Conservation (phyloP, 2,329 filamentous ascomycete genomes). For the Furcasterigmium furcatum region DNA sequence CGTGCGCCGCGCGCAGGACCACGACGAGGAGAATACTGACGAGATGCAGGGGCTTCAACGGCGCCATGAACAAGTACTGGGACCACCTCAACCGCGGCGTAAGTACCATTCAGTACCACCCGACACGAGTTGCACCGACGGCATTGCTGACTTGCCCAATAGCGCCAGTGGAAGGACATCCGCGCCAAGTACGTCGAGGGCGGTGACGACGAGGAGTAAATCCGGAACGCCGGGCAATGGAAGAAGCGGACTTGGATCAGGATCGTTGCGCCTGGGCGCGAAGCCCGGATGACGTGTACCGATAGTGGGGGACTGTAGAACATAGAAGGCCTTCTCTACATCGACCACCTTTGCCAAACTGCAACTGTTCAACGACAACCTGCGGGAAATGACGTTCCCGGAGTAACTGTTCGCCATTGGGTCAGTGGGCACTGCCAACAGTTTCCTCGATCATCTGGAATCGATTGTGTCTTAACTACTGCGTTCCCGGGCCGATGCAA, state of each 20-base stretch:
- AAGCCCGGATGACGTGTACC: constrained; percentile 8
- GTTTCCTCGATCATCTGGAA: too few species aligned
- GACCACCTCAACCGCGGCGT: constrained; percentile 88
- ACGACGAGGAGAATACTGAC: background rate
- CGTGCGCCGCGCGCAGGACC: too few species aligned
- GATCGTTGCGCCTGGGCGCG: background rate
- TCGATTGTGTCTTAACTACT: too few species aligned
- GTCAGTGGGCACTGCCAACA: too few species aligned
- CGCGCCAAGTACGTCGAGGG: constrained; percentile 80
- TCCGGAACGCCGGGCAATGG: too few species aligned
- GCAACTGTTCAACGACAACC: too few species aligned
- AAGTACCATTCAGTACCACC: constrained; percentile 43
- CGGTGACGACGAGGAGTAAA: constrained; percentile 62
- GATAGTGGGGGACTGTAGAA: constrained; percentile 15
- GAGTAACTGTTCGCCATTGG: too few species aligned
- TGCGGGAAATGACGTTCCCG: background rate
- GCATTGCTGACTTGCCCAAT: constrained; percentile 24
- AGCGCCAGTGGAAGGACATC: constrained; percentile 99
- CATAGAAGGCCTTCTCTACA: constrained; percentile 13
- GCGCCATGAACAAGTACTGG: constrained; percentile 81
- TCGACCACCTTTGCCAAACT: background rate
- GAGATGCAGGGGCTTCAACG: constrained; percentile 72
- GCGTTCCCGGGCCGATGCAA: too few species aligned
- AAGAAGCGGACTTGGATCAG: background rate
- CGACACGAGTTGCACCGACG: too few species aligned